Evolutionary conservation across 2,329 filamentous ascomycete species (phyloP).

Genomic region (Alternaria burnsii): DNA sequence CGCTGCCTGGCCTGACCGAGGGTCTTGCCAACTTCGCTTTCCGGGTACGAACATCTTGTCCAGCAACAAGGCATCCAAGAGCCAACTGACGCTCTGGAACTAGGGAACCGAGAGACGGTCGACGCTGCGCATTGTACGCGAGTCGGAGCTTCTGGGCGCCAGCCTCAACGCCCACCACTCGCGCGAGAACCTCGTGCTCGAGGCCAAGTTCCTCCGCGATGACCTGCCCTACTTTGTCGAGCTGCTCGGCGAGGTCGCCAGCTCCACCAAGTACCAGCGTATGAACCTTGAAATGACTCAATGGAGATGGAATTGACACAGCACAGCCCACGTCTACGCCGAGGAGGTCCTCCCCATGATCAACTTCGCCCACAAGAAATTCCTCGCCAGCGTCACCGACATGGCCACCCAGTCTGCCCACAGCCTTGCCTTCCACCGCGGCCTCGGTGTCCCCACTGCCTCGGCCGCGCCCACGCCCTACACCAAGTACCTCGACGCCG

Average conservation of each 20-base stretch:
- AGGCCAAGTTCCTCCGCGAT: slow-evolving; percentile 93
- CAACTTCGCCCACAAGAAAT: slow-evolving; percentile 77
- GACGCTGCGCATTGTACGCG: slow-evolving; percentile 89
- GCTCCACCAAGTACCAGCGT: slow-evolving; percentile 84
- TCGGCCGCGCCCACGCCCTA: slow-evolving; percentile 76
- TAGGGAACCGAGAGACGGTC: slow-evolving; percentile 89
- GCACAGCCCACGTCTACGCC: slow-evolving; percentile 82
- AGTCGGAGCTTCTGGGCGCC: slow-evolving; percentile 93
- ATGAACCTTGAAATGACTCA: slow-evolving; percentile 32
- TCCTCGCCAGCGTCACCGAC: slow-evolving; percentile 68
- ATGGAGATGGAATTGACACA: slow-evolving; percentile 13
- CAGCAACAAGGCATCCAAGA: not conserved
- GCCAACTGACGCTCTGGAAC: slow-evolving; percentile 42
- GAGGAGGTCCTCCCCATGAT: slow-evolving; percentile 86
- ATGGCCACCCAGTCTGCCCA: slow-evolving; percentile 89
- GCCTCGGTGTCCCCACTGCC: slow-evolving; percentile 81
- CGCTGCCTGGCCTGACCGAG: slow-evolving; percentile 86
- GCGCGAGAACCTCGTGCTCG: slow-evolving; percentile 89
- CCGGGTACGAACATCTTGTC: slow-evolving; percentile 69
- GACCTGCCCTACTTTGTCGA: slow-evolving; percentile 98
- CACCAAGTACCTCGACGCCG: slow-evolving; percentile 81
- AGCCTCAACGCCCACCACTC: slow-evolving; percentile 88
- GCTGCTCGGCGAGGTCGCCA: slow-evolving; percentile 89
- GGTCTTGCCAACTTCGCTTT: slow-evolving; percentile 96
- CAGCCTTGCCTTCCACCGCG: slow-evolving; percentile 87